phyloP scores from a whole-genome alignment of 768 basidiomycete species.

The Leucosporidium yakuticum region DNA sequence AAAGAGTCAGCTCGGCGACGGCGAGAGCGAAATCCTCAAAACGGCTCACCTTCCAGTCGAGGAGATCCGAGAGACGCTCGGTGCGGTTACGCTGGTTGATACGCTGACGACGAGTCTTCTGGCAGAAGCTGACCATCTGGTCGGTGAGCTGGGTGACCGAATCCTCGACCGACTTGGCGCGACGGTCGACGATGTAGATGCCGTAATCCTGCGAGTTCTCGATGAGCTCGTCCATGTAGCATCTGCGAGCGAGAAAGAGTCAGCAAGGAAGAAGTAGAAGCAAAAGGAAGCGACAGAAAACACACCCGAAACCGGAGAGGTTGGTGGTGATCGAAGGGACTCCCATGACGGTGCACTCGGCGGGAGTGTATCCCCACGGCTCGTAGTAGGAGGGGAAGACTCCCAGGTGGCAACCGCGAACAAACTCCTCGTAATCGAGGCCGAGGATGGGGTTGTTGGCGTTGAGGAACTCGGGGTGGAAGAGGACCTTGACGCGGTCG shows the following conservation, averaged over 20 bases:
- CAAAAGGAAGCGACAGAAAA: constrained; percentile 15
- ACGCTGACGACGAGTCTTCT: constrained; percentile 85
- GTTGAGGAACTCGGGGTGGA: constrained; percentile 98
- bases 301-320: constrained; percentile 82
- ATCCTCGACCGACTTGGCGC: constrained; percentile 82
- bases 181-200: constrained; percentile 85
- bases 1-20: too few species aligned
- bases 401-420: constrained; percentile 92
- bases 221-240: constrained; percentile 66
- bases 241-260: constrained; percentile 79
- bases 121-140: constrained; percentile 66
- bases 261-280: background rate
- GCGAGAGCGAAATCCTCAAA: constrained; percentile 28
- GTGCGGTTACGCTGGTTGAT: constrained; percentile 99
- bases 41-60: constrained; percentile 85
- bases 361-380: constrained; percentile 67
- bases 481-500: constrained; percentile 94
- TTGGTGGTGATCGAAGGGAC: constrained; percentile 97
- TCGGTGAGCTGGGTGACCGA: constrained; percentile 77
- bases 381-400: constrained; percentile 69
- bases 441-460: constrained; percentile 96
- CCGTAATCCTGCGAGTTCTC: constrained; percentile 64
- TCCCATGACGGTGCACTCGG: constrained; percentile 99
- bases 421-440: constrained; percentile 98
- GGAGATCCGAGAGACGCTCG: constrained; percentile 80